Evolutionary conservation across 345 rosid species (phyloP), one percentile per base, ranked within the genome.

Genomic region (Rhodamnia argentea): DNA sequence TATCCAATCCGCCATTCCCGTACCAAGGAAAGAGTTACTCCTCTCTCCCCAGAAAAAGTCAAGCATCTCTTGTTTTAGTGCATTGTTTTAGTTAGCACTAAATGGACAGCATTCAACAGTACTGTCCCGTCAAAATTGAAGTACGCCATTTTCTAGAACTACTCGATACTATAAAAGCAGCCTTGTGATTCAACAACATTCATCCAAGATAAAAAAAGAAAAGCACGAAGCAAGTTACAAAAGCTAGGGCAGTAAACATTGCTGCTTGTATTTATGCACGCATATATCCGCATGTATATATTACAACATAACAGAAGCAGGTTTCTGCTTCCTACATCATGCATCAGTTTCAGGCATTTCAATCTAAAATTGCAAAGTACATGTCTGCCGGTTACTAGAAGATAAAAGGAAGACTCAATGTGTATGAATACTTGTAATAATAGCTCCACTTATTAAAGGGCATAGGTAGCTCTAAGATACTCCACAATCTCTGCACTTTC

Each of bases 401-500:
- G 12, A 56, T 10, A 56, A 56, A 56, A 23, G 59, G 26, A 56
- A 23, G 59, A 56, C 59, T 56, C 59, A 56, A 56, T 56, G n/a
- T 56, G n/a, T 23, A 56, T 47, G 83, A 23, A 44, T 18, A 24
- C 52, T 82, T 47, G 0, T 82, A 82, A 44, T 15, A 24, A 56
- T 85, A 78, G 59, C 57, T 59, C 85, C 53, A 54, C 87, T 84
- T 74, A 84, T 92, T 88, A 90, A 52, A 87, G 89, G 51, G 94
- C 94, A 90, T 97, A 95, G 55, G 97, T 97, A 90, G 96, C 96
- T 91, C 85, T 93, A 44, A 97, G 89, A 90, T 94, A 95, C 27
- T 97, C 98, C 57, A 90, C 91, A 54, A 97, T 96, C 82, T 95
- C 96, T 82, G 99, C 98, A 90, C 98, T 97, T 89, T 97, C 98